Evolutionary conservation across 2,329 filamentous ascomycete species (phyloP).

Genomic region (Trichoderma sp.): DNA sequence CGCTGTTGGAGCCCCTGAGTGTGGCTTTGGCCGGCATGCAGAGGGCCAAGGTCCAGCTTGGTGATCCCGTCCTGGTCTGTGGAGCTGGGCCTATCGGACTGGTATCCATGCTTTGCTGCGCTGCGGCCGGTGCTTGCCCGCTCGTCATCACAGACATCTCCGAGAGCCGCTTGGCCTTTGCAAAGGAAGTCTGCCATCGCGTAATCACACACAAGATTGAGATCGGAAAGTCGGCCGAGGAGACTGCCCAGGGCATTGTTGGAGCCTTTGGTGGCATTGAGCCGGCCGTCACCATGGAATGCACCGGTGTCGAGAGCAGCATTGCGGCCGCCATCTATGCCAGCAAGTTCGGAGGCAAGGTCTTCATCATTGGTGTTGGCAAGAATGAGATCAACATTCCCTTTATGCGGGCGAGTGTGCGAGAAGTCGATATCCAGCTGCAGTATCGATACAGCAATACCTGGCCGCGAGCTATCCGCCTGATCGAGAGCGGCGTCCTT

Average conservation of each 20-base stretch:
- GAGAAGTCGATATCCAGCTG: constrained; percentile 93
- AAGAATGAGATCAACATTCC: constrained; percentile 94
- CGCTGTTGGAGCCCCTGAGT: constrained; percentile 84
- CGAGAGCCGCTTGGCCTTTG: constrained; percentile 79
- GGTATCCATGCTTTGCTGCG: constrained; percentile 80
- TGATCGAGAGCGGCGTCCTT: constrained; percentile 82
- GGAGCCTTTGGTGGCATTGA: constrained; percentile 74
- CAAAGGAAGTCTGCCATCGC: constrained; percentile 77
- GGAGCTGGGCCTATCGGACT: constrained; percentile 94
- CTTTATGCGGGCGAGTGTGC: constrained; percentile 88
- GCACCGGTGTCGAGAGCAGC: constrained; percentile 90
- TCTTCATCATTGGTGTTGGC: constrained; percentile 94
- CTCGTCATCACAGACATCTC: constrained; percentile 96
- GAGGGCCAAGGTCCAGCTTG: constrained; percentile 75
- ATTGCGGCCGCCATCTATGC: constrained; percentile 85
- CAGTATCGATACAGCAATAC: constrained; percentile 97
- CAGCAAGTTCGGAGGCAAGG: constrained; percentile 92
- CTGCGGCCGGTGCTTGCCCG: constrained; percentile 85
- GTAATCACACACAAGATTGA: constrained; percentile 81
- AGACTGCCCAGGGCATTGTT: constrained; percentile 69
- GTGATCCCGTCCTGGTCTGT: constrained; percentile 85
- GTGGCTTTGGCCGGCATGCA: constrained; percentile 89
- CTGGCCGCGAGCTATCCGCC: constrained; percentile 88
- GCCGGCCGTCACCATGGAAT: constrained; percentile 82
- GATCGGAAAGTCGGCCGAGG: constrained; percentile 61